These are phyloP conservation scores for Intubia oerlemansii DNA, from an alignment of 2,329 filamentous ascomycete species.

Conservation along the genomic window DNA sequence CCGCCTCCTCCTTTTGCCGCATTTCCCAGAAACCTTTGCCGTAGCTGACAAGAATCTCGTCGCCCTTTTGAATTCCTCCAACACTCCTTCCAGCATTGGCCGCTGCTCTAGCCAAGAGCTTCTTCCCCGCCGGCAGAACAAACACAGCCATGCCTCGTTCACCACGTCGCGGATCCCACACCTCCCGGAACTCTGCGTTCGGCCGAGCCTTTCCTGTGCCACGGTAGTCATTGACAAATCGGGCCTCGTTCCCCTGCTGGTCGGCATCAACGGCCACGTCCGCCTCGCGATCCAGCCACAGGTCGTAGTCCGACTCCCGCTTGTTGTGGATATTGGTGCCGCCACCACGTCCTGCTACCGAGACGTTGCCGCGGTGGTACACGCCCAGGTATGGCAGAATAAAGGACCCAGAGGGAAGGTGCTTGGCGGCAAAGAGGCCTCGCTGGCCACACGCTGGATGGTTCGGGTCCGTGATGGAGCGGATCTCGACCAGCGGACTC, in stretches of 20 bases:
- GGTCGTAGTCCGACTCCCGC: constrained; percentile 37
- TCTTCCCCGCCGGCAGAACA: constrained; percentile 25
- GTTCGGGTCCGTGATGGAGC: constrained; percentile 22
- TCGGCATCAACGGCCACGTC: constrained; percentile 40
- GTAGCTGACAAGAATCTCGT: constrained; percentile 45
- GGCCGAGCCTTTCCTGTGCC: constrained; percentile 25
- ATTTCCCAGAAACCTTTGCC: constrained; percentile 45
- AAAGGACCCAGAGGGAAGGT: constrained; percentile 30
- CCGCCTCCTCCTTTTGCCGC: constrained; percentile 19
- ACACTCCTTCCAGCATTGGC: neutral
- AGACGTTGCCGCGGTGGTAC: constrained; percentile 22
- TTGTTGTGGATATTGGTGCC: constrained; percentile 14
- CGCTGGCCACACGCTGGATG: constrained; percentile 38
- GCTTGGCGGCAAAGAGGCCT: constrained; percentile 36
- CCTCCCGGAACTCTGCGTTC: constrained; percentile 37
- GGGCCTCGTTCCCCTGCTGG: constrained; percentile 36
- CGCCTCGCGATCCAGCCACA: constrained; percentile 36
- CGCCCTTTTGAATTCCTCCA: constrained; percentile 27
- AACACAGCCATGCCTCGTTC: constrained; percentile 37
- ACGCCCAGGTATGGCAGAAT: constrained; percentile 41
- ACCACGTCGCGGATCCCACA: constrained; percentile 29
- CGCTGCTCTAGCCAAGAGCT: constrained; percentile 7
- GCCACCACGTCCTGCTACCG: constrained; percentile 8
- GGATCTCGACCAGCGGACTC: constrained; percentile 29
- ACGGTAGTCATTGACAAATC: constrained; percentile 47